A percentile compares a stretch with the other conserved stretches of the same genome.
Conservation (phyloP, 2,329 filamentous ascomycete genomes). For the Myrmaecium sp. region DNA sequence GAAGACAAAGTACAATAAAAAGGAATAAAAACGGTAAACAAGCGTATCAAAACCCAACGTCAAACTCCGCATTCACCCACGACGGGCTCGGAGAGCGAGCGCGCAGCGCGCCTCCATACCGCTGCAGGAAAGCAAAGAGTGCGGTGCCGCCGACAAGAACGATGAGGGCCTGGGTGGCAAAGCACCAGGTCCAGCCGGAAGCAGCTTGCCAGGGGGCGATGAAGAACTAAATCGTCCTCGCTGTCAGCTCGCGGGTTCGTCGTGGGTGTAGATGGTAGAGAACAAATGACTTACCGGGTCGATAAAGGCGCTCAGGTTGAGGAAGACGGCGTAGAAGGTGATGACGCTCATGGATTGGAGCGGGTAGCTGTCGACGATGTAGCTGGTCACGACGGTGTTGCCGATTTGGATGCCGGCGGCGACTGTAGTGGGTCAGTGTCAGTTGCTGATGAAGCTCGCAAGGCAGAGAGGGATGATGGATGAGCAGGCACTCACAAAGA, state of each 20-base stretch:
- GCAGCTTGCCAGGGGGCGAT: slow-evolving; percentile 12
- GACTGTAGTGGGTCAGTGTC: too few species aligned
- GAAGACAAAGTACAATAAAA: too few species aligned
- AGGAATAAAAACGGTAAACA: too few species aligned
- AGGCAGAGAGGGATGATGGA: background rate
- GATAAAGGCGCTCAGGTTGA: slow-evolving; percentile 22
- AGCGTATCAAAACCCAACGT: too few species aligned
- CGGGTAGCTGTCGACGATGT: slow-evolving; percentile 39
- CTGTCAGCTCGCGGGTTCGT: too few species aligned
- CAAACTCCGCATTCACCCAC: slow-evolving; percentile 7
- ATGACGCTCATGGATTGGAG: slow-evolving; percentile 29
- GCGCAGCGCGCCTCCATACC: slow-evolving; percentile 7
- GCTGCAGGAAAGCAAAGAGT: slow-evolving; percentile 8
- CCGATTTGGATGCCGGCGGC: slow-evolving; percentile 39
- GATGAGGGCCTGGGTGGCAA: slow-evolving; percentile 14
- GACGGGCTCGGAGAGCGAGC: slow-evolving; percentile 1
- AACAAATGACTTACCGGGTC: too few species aligned
- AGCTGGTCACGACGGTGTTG: slow-evolving; percentile 35
- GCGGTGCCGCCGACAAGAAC: slow-evolving; percentile 10
- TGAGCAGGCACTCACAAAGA: slow-evolving; percentile 26
- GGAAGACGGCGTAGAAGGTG: slow-evolving; percentile 9
- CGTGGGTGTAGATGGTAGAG: too few species aligned
- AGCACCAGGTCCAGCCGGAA: slow-evolving; percentile 12
- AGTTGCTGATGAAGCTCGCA: too few species aligned
- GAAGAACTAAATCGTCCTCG: too few species aligned